phyloP scores from a whole-genome alignment of 108 stramenopile species.

The Pseudonitzschia multiseries region DNA sequence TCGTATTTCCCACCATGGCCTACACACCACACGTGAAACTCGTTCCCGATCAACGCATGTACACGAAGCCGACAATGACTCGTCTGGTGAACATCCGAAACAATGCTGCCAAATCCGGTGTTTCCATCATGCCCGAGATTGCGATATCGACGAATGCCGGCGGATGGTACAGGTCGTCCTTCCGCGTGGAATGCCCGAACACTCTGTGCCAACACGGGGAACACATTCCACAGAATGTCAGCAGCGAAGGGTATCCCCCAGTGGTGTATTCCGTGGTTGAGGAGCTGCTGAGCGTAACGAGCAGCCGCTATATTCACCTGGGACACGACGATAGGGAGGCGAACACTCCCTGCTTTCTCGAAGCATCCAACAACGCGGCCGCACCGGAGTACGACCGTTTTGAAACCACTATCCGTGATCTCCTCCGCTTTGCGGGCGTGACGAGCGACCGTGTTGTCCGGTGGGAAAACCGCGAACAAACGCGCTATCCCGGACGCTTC shows the following conservation, averaged over 20 bases:
- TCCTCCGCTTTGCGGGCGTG: slow-evolving; percentile 19
- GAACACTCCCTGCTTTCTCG: slow-evolving; percentile 24
- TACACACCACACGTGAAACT: background rate
- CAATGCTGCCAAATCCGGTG: slow-evolving; percentile 3
- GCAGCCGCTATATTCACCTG: slow-evolving; percentile 31
- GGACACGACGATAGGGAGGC: slow-evolving; percentile 33
- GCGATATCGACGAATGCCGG: slow-evolving; percentile 28
- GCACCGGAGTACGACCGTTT: slow-evolving; percentile 15
- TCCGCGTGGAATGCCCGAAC: slow-evolving; percentile 23
- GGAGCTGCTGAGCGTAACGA: slow-evolving; percentile 15
- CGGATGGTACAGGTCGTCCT: slow-evolving; percentile 24
- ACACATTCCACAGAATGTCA: slow-evolving; percentile 21
- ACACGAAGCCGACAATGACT: too few relatives aligned
- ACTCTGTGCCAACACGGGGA: slow-evolving; percentile 19
- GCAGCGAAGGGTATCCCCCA: background rate
- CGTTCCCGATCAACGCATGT: too few relatives aligned
- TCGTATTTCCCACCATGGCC: background rate
- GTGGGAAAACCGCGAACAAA: slow-evolving; percentile 30
- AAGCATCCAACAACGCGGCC: background rate
- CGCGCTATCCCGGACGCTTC: slow-evolving; percentile 16
- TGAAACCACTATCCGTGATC: slow-evolving; percentile 16
- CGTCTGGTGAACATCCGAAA: too few relatives aligned
- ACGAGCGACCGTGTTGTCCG: slow-evolving; percentile 21
- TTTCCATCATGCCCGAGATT: slow-evolving; percentile 39
- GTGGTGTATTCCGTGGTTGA: slow-evolving; percentile 16